These are phyloP conservation scores for Prinsepia uniflora DNA, from an alignment of 306 rosid species.

Conservation along the genomic window DNA sequence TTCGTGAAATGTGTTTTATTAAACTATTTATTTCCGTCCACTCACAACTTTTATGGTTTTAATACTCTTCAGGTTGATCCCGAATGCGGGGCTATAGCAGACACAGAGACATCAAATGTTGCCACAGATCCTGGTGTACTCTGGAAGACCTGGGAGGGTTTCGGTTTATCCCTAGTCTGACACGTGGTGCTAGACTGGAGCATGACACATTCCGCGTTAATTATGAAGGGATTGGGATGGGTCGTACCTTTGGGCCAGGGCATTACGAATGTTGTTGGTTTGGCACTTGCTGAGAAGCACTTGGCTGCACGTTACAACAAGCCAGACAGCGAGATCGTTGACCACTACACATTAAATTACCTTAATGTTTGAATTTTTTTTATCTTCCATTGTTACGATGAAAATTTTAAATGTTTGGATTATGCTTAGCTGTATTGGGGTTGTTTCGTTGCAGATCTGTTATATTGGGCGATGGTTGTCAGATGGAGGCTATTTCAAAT, in stretches of 20 bases:
- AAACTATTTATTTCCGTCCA: no score
- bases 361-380: neutral
- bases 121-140: no score
- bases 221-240: no score
- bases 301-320: conserved; percentile 95
- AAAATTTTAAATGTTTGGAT: neutral
- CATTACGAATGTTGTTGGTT: conserved; percentile 92
- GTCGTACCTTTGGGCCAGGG: conserved; percentile 99
- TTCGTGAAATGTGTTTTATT: no score
- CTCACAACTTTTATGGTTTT: no score
- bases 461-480: conserved; percentile 94
- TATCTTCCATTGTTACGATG: neutral
- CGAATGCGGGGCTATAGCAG: no score
- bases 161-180: no score
- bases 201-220: no score
- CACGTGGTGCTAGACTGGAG: no score
- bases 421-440: conserved; percentile 12
- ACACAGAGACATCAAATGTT: no score
- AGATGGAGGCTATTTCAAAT: conserved; percentile 96
- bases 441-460: conserved; percentile 46
- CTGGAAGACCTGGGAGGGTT: no score
- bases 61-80: no score
- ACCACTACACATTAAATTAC: conserved; percentile 81
- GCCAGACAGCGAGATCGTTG: conserved; percentile 80
- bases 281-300: conserved; percentile 98